Percentiles rank a stretch among this genome's conserved stretches.
phyloP scores from a whole-genome alignment of 345 rosid species.

The Eutrema yunnanense region DNA sequence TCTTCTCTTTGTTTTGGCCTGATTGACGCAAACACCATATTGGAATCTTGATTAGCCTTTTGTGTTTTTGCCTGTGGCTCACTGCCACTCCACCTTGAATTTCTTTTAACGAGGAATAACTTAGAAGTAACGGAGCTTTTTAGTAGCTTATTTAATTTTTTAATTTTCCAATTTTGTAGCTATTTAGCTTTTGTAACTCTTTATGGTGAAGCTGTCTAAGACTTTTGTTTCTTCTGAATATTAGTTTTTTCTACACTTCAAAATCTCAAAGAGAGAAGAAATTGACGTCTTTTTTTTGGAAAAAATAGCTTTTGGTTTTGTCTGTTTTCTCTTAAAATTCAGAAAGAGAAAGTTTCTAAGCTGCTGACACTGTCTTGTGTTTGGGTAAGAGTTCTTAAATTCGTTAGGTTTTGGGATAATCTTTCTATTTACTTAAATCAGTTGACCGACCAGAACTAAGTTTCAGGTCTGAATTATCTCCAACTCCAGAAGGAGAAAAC shows the following conservation, averaged over 20 bases:
- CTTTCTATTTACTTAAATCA: background rate
- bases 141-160: background rate
- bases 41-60: background rate
- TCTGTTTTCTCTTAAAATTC: background rate
- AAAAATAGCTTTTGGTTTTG: background rate
- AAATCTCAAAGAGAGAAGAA: background rate
- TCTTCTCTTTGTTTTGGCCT: background rate
- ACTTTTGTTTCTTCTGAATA: background rate
- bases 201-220: background rate
- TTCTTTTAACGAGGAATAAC: background rate
- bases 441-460: background rate
- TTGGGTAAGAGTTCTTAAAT: background rate
- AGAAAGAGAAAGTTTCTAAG: background rate
- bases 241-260: background rate
- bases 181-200: background rate
- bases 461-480: background rate
- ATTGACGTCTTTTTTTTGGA: background rate
- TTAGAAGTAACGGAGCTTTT: background rate
- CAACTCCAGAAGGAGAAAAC: background rate
- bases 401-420: background rate
- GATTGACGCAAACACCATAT: background rate
- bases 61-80: slow-evolving; percentile 1
- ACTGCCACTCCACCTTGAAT: background rate
- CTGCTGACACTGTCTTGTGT: background rate
- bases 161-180: background rate